Conservation (phyloP, 352 stramenopile species). For the Phytophthora colocasiae region DNA sequence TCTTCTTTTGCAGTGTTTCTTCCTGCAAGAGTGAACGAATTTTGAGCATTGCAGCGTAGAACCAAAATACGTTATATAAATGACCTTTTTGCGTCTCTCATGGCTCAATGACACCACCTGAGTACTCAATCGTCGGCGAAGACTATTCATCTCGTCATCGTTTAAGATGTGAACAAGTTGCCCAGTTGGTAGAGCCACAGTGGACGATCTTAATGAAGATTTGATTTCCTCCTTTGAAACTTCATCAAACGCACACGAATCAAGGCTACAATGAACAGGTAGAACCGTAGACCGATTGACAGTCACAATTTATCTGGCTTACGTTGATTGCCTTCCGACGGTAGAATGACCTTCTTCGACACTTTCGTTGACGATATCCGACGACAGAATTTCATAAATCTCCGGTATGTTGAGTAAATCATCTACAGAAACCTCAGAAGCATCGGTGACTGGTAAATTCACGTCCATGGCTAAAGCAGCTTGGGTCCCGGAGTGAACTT, state of each 20-base stretch:
- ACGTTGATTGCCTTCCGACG: constrained; percentile 1
- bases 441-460: background rate
- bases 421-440: constrained; percentile 3
- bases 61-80: constrained; percentile 2
- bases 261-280: too few species aligned
- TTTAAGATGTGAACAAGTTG: constrained; percentile 17
- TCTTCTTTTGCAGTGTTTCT: constrained; percentile 9
- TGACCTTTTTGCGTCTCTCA: constrained; percentile 29
- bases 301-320: background rate
- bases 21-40: constrained; percentile 10
- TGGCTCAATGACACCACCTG: constrained; percentile 14
- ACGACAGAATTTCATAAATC: constrained; percentile 16
- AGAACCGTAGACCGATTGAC: background rate
- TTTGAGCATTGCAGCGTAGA: too few species aligned
- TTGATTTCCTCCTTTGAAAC: background rate
- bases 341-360: too few species aligned
- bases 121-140: constrained; percentile 14
- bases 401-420: constrained; percentile 25
- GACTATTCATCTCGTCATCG: constrained; percentile 3
- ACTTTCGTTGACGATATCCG: background rate
- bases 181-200: background rate
- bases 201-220: background rate
- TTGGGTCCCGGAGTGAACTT: too few species aligned
- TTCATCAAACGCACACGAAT: too few species aligned
- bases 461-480: constrained; percentile 2